Evolutionary conservation across 2,329 filamentous ascomycete genomes (phyloP).

Genomic region (Colletotrichum trifolii): DNA sequence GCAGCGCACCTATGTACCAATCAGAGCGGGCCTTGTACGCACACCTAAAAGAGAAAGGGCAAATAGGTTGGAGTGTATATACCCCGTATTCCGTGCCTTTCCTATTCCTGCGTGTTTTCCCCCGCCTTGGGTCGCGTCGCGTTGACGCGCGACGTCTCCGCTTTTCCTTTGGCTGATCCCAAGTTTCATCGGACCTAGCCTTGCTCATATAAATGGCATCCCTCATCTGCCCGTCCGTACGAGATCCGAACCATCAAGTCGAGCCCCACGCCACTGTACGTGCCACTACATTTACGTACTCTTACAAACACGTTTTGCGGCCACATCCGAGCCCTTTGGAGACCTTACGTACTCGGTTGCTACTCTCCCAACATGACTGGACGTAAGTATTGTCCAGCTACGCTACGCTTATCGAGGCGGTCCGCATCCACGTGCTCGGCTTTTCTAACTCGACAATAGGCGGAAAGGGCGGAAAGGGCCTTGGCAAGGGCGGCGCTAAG

Average conservation of each 20-base stretch:
- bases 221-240: conserved; percentile 20
- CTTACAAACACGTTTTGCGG: too few relatives aligned
- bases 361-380: conserved; percentile 71
- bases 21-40: too few relatives aligned
- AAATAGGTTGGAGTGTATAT: background rate
- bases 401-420: conserved; percentile 26
- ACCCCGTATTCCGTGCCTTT: too few relatives aligned
- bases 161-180: conserved; percentile 37
- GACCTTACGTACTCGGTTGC: too few relatives aligned
- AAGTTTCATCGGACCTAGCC: conserved; percentile 19
- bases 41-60: background rate
- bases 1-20: too few relatives aligned
- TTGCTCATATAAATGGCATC: conserved; percentile 33
- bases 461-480: conserved; percentile 96
- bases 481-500: conserved; percentile 98
- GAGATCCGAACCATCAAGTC: background rate
- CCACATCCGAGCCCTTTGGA: too few relatives aligned
- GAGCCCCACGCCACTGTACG: conserved; percentile 11
- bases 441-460: conserved; percentile 59
- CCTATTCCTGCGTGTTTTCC: conserved; percentile 19
- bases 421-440: background rate
- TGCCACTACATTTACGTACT: too few relatives aligned
- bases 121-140: conserved; percentile 11
- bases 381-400: conserved; percentile 65
- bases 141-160: conserved; percentile 5